Evolutionary conservation across 2,329 filamentous ascomycete species (phyloP), one percentile per base, ranked within the genome.

Genomic region (Colletotrichum simmondsii): DNA sequence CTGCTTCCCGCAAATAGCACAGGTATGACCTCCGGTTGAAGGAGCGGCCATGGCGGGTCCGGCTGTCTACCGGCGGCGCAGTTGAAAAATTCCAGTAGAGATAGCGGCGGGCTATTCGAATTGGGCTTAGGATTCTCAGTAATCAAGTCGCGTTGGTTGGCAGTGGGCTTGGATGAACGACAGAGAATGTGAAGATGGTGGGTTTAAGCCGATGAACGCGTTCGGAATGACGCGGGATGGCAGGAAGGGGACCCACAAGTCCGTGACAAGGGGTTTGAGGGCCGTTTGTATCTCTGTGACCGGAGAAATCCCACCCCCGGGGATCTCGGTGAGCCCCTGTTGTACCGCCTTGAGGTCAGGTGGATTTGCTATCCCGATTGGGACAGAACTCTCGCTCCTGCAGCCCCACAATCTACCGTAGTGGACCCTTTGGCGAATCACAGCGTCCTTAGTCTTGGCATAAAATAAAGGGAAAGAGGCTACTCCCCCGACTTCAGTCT

Each of bases 1-100:
- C 28, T 74, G 67, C 64, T 77, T 79, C 11, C 77, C 76, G 57
- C 77, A 79, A 28, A 71, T 76, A 24, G 72, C 64, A 72, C 76
- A 77, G 6, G 56, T 61, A 46, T 73, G 67, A 14, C 60, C 60
- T 11, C 57, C 66, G 4, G 56, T 37, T 35, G 60, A 60, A 52
- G 49, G 37, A 26, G 52, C 56, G n/a, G 60, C 24, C 71, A 73
- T 73, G 6, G 59, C 46, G 56, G 63, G 24, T 22, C 42, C 28
- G 42, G 42, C 42, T 49, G 19, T 49, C 42, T n/a, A n/a, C 42
- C 19, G 42, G 42, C 42, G 42, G 42, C 42, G 42, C 10, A n/a
- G 19, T 49, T 49, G 8, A 22, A 22, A 19, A 49, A 49, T 49
- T 8, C 42, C 19, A 49, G 42, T n/a, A 22, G 42, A 22, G 42